Conservation (phyloP, 768 basidiomycete genomes). For the Lactarius vividus region DNA sequence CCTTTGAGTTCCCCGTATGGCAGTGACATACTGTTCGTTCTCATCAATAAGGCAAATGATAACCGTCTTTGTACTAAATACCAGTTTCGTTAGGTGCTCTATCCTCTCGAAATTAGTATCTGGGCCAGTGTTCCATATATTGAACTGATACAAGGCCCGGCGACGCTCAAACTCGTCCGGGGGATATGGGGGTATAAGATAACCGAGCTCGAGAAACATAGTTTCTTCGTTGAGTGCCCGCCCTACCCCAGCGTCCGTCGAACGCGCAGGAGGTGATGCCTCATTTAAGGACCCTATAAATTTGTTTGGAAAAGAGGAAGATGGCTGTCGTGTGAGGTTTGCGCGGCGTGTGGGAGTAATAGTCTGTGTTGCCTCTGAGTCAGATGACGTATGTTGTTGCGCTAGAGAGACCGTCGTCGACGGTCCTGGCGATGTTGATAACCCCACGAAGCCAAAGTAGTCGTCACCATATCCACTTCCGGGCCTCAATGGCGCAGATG, state of each 20-base stretch:
- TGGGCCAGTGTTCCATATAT: conserved; percentile 81
- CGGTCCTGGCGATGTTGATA: conserved; percentile 11
- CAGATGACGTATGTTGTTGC: conserved; percentile 33
- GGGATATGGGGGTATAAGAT: conserved; percentile 78
- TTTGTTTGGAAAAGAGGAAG: conserved; percentile 55
- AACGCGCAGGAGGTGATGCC: conserved; percentile 30
- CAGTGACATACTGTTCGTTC: conserved; percentile 64
- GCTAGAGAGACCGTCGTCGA: not conserved
- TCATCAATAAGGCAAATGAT: conserved; percentile 81
- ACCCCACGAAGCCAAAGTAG: conserved; percentile 32
- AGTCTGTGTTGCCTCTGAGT: conserved; percentile 36
- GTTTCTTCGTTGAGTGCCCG: conserved; percentile 66
- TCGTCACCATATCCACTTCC: conserved; percentile 30
- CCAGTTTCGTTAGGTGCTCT: conserved; percentile 87
- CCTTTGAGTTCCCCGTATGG: not conserved
- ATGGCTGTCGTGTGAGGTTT: conserved; percentile 59
- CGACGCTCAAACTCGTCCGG: conserved; percentile 81
- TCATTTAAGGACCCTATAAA: not conserved
- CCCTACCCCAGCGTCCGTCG: conserved; percentile 36
- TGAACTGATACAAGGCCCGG: conserved; percentile 88
- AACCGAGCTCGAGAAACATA: conserved; percentile 60
- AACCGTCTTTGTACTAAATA: conserved; percentile 88
- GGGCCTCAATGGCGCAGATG: conserved; percentile 29
- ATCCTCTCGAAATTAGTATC: conserved; percentile 94
- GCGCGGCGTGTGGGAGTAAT: conserved; percentile 51